These are phyloP conservation scores for Tilletia horrida DNA, from an alignment of 1,284 basidiomycete species.

Conservation along the genomic window DNA sequence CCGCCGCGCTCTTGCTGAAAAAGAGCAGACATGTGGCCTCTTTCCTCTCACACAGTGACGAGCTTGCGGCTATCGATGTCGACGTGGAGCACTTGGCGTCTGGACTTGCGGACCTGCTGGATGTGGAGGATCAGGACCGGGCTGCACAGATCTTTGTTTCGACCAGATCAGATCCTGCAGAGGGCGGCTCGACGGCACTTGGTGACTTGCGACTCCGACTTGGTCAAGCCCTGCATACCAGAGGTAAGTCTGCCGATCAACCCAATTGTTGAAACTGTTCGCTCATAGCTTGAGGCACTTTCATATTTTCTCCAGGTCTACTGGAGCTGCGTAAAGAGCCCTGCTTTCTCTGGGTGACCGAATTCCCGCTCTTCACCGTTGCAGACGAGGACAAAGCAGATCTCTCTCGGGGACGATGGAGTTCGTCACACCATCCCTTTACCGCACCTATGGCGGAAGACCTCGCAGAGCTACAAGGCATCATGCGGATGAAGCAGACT, in stretches of 20 bases:
- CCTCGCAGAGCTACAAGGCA: conserved; percentile 66
- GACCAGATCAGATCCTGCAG: conserved; percentile 30
- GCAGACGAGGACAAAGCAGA: conserved; percentile 78
- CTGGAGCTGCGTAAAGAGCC: conserved; percentile 59
- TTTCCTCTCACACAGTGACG: conserved; percentile 18
- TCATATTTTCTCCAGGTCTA: neutral
- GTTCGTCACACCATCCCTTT: conserved; percentile 88
- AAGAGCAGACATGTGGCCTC: conserved; percentile 35
- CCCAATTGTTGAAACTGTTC: too few relatives aligned
- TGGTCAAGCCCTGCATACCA: conserved; percentile 66
- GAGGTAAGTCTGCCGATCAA: conserved; percentile 66
- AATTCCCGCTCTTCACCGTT: conserved; percentile 89
- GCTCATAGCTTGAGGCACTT: neutral
- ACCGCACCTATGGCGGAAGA: conserved; percentile 92
- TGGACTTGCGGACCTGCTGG: conserved; percentile 56
- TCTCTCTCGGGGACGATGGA: conserved; percentile 79
- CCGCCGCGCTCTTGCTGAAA: conserved; percentile 36
- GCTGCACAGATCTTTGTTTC: conserved; percentile 32
- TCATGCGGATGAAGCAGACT: neutral
- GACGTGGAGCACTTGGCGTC: conserved; percentile 21
- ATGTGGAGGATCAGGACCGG: conserved; percentile 59
- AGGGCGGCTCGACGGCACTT: conserved; percentile 80
- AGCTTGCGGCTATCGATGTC: conserved; percentile 29
- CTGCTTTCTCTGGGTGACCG: conserved; percentile 90
- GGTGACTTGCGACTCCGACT: conserved; percentile 69